A percentile compares a stretch with the other conserved stretches of the same genome.
phyloP scores from a whole-genome alignment of 2,329 filamentous ascomycete genomes.

The Colletotrichum tamarilloi region DNA sequence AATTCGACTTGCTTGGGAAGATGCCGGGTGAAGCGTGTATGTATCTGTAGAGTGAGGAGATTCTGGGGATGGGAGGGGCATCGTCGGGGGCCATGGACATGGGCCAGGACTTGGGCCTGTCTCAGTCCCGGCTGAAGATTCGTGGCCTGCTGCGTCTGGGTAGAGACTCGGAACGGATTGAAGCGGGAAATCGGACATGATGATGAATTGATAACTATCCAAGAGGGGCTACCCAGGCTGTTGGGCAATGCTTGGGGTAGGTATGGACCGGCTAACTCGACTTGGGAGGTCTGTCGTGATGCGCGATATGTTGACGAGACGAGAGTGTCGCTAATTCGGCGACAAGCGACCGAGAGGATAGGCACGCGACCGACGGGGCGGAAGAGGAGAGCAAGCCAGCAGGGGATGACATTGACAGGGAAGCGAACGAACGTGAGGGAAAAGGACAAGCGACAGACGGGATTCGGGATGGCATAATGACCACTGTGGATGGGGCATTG shows the following conservation, averaged over 20 bases:
- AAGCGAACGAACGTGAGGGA: background rate
- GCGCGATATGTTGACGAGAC: constrained; percentile 9
- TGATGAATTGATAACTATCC: background rate
- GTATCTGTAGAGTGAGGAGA: background rate
- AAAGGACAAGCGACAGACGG: background rate
- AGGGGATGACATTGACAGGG: background rate
- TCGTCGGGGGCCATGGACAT: background rate
- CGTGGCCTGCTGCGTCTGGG: background rate
- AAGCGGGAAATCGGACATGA: constrained; percentile 12
- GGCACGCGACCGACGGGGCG: constrained; percentile 17
- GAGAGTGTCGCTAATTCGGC: background rate
- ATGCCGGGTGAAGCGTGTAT: background rate
- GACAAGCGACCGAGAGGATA: constrained; percentile 7
- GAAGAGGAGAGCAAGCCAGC: background rate
- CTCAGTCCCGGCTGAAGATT: constrained; percentile 5
- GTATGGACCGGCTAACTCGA: constrained; percentile 22
- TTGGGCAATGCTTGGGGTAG: background rate
- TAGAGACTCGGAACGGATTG: constrained; percentile 18
- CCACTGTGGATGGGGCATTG: background rate
- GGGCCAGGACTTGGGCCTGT: constrained; percentile 9
- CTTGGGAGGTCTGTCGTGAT: constrained; percentile 24
- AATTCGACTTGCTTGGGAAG: background rate
- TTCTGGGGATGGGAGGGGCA: background rate
- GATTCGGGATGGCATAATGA: background rate
- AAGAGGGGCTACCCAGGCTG: background rate